Conservation (phyloP, 1,284 basidiomycete species). For the Phylloporus gajari region DNA sequence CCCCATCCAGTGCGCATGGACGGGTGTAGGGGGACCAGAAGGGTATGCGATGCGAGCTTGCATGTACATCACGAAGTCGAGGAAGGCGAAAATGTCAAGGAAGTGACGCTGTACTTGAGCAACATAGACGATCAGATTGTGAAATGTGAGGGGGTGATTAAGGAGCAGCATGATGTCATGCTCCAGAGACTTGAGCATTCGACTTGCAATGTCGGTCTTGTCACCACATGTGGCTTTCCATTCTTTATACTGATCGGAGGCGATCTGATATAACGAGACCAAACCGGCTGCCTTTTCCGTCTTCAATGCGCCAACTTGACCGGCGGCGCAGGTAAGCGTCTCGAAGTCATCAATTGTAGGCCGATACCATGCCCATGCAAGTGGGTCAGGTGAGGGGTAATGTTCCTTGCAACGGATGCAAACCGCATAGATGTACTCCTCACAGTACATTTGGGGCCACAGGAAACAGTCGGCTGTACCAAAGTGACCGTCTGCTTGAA, state of each 20-base stretch:
- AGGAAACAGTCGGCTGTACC: background rate
- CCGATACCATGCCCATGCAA: background rate
- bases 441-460: background rate
- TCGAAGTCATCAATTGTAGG: background rate
- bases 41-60: background rate
- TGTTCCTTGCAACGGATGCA: background rate
- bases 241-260: too few relatives aligned
- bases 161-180: too few relatives aligned
- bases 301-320: too few relatives aligned
- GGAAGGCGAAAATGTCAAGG: conserved; percentile 7
- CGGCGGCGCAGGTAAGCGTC: too few relatives aligned
- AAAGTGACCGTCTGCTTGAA: background rate
- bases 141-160: too few relatives aligned
- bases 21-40: background rate
- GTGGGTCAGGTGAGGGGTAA: background rate
- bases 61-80: conserved; percentile 3
- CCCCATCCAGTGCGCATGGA: background rate
- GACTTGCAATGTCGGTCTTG: too few relatives aligned
- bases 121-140: background rate
- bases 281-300: too few relatives aligned
- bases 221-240: too few relatives aligned
- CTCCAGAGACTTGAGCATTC: too few relatives aligned
- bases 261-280: too few relatives aligned
- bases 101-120: conserved; percentile 6
- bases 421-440: background rate